A percentile compares a stretch with the other conserved stretches of the same genome.
Evolutionary conservation across 164 flowering plant species (phyloP).

Genomic region (Amborella trichopoda): DNA sequence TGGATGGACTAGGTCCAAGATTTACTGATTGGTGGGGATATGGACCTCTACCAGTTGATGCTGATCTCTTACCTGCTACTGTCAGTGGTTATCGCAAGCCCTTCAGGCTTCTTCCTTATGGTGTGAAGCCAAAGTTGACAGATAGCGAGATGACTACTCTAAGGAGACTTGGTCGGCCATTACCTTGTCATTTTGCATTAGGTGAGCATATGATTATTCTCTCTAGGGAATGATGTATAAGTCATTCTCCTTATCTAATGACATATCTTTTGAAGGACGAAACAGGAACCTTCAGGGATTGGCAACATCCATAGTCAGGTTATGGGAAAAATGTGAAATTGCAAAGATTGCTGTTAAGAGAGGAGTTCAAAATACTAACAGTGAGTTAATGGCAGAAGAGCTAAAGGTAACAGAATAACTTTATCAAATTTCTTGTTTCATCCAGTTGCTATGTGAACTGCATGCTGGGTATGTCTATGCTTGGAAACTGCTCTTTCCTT

Average conservation of each 20-base stretch:
- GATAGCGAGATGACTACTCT: conserved; percentile 86
- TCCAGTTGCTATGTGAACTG: too few species aligned
- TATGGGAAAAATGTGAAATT: conserved; percentile 95
- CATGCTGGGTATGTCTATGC: too few species aligned
- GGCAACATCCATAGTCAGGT: conserved; percentile 77
- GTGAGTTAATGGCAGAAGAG: conserved; percentile 88
- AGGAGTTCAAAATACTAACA: conserved; percentile 88
- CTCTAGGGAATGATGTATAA: background rate
- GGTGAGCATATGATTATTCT: conserved; percentile 38
- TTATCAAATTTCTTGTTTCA: too few species aligned
- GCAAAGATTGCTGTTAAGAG: conserved; percentile 92
- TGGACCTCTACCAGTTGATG: conserved; percentile 94
- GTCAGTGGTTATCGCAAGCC: conserved; percentile 76
- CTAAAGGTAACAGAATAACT: too few species aligned
- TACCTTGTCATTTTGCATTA: conserved; percentile 86
- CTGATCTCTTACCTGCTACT: conserved; percentile 81
- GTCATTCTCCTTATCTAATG: background rate
- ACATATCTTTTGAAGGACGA: conserved; percentile 45
- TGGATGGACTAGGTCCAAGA: conserved; percentile 94
- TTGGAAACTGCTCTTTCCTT: too few species aligned
- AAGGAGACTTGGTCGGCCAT: conserved; percentile 73
- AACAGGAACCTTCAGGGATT: conserved; percentile 85
- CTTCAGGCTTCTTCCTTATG: conserved; percentile 94
- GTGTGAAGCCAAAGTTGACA: conserved; percentile 63
- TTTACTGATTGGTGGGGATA: conserved; percentile 96